A percentile compares a stretch with the other conserved stretches of the same genome.
Evolutionary conservation across 2,329 filamentous ascomycete species (phyloP).

Genomic region (Graphiopsis chlorocephala): DNA sequence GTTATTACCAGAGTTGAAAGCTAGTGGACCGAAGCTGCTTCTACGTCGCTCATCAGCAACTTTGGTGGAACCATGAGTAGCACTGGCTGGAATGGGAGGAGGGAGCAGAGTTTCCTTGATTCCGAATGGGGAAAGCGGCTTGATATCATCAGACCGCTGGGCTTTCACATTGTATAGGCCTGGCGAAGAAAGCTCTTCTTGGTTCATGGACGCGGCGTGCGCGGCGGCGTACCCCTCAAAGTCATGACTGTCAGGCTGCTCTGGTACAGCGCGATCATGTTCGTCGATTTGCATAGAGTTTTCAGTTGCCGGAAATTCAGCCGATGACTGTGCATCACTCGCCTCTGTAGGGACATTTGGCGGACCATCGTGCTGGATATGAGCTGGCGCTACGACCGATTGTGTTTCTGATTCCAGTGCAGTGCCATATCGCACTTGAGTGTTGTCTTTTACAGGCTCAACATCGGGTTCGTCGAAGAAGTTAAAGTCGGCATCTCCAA

Average conservation of each 20-base stretch:
- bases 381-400: too few species aligned
- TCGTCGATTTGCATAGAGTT: background rate
- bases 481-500: conserved; percentile 81
- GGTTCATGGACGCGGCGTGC: background rate
- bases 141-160: conserved; percentile 8
- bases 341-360: background rate
- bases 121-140: conserved; percentile 39
- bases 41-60: conserved; percentile 25
- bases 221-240: background rate
- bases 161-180: background rate
- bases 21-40: conserved; percentile 52
- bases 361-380: background rate
- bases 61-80: conserved; percentile 7
- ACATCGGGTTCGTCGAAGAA: conserved; percentile 68
- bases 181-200: background rate
- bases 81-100: conserved; percentile 35
- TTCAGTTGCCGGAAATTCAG: background rate
- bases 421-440: background rate
- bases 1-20: conserved; percentile 37
- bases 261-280: background rate
- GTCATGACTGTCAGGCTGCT: background rate
- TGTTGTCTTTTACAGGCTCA: background rate
- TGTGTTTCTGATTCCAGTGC: background rate
- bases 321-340: background rate
- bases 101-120: conserved; percentile 49